Conservation (phyloP, 176 grass and related monocot species). For the Rhynchospora pubera region DNA sequence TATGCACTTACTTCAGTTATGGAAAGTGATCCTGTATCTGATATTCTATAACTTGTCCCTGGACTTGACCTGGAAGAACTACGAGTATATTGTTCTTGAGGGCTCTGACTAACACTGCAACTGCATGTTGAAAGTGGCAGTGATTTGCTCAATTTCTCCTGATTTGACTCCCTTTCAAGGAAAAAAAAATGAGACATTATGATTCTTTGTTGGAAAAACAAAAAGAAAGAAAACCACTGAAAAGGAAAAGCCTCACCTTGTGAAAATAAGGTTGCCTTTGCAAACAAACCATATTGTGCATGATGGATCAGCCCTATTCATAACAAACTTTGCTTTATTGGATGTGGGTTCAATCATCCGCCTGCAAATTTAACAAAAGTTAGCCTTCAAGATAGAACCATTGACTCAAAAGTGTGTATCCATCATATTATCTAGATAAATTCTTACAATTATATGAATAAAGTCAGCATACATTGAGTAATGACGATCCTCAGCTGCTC, state of each 20-base stretch:
- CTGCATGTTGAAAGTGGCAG: neutral
- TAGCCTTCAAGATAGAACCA: neutral
- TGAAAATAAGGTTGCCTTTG: constrained; percentile 27
- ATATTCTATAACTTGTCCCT: neutral
- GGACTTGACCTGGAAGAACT: neutral
- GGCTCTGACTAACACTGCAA: neutral
- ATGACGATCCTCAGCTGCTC: neutral
- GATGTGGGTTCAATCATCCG: constrained; percentile 11
- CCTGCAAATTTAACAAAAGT: neutral
- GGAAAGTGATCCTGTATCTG: neutral
- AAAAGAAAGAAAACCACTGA: neutral
- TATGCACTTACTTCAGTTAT: neutral
- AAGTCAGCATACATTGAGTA: neutral
- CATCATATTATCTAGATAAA: neutral
- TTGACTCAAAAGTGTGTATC: neutral
- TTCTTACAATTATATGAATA: neutral
- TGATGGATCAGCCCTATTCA: constrained; percentile 25
- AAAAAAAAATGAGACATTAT: neutral
- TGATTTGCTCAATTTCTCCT: neutral
- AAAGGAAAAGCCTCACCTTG: constrained; percentile 8
- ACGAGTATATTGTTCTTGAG: neutral
- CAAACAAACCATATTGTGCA: constrained; percentile 35
- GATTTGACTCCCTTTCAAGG: neutral
- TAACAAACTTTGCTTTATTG: neutral
- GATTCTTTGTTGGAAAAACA: neutral